phyloP scores from a whole-genome alignment of 2,329 filamentous ascomycete genomes.

The Paracoccidioides brasiliensis region DNA sequence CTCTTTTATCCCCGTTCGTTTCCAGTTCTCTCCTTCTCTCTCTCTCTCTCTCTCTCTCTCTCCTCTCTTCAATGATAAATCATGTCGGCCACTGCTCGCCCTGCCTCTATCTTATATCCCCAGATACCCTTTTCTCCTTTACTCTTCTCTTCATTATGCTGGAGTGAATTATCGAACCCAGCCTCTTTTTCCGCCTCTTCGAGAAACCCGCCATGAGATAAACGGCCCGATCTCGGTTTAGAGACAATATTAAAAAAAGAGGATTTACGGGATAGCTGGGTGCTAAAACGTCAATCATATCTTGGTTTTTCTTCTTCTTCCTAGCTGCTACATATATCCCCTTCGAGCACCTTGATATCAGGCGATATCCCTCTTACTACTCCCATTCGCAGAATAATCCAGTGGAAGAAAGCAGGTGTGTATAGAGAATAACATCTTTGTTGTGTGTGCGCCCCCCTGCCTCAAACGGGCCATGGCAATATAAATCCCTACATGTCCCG shows the following conservation, averaged over 20 bases:
- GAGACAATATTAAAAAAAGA: too few relatives aligned
- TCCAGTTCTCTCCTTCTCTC: not conserved
- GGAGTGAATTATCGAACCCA: too few relatives aligned
- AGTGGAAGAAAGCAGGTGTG: not conserved
- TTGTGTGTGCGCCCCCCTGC: too few relatives aligned
- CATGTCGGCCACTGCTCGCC: not conserved
- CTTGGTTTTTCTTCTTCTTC: not conserved
- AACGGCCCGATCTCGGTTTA: not conserved
- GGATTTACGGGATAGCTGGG: too few relatives aligned
- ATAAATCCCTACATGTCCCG: not conserved
- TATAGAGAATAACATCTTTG: too few relatives aligned
- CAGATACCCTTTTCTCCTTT: not conserved
- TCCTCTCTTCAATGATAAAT: not conserved
- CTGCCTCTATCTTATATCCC: not conserved
- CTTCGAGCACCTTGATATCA: not conserved
- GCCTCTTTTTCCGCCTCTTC: not conserved
- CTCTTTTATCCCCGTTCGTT: not conserved
- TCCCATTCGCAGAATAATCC: not conserved
- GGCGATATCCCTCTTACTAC: not conserved
- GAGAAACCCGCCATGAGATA: not conserved
- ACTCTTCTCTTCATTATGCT: not conserved
- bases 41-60: not conserved
- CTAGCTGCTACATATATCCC: not conserved
- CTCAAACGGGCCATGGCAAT: too few relatives aligned
- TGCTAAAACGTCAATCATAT: not conserved